Percentiles rank a stretch among this genome's conserved stretches.
phyloP scores from a whole-genome alignment of 805 yeast species.

The Jamesozyma hellenica region DNA sequence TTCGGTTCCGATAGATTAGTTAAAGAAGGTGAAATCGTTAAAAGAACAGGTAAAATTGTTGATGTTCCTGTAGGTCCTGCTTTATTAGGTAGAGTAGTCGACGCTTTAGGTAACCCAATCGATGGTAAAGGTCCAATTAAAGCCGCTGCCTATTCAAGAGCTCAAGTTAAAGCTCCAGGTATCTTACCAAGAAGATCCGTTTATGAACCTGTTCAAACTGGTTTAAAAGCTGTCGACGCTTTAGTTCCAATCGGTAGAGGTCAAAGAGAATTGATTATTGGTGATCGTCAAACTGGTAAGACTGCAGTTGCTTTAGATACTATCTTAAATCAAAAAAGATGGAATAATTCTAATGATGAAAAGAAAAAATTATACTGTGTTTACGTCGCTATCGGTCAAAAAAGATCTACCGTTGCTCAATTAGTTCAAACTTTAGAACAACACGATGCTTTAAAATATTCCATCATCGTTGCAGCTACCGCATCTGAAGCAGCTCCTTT shows the following conservation, averaged over 20 bases:
- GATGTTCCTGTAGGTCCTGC: constrained; percentile 98
- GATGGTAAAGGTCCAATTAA: constrained; percentile 99
- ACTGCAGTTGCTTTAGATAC: constrained; percentile 98
- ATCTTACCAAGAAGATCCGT: constrained; percentile 98
- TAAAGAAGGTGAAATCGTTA: constrained; percentile 98
- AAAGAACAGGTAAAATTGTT: constrained; percentile 99
- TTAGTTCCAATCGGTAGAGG: constrained; percentile 99
- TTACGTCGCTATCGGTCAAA: constrained; percentile 99
- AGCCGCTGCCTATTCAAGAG: constrained; percentile 77
- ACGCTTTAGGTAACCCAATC: constrained; percentile 97
- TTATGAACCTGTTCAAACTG: constrained; percentile 99
- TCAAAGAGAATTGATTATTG: constrained; percentile 99
- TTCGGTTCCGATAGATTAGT: constrained; percentile 98
- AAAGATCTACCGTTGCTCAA: constrained; percentile 99
- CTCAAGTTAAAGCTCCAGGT: constrained; percentile 99
- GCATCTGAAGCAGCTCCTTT: constrained; percentile 99
- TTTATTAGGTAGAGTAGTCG: constrained; percentile 97
- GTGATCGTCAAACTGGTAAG: constrained; percentile 99
- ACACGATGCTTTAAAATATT: constrained; percentile 93
- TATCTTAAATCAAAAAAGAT: constrained; percentile 97
- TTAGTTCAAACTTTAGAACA: constrained; percentile 98
- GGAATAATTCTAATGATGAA: constrained; percentile 94
- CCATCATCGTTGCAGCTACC: constrained; percentile 98
- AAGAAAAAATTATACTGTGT: constrained; percentile 98
- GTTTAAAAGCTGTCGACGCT: constrained; percentile 98